Base-by-base conservation (phyloP, 768 basidiomycete species). In the Termitomyces titanicus region DNA sequence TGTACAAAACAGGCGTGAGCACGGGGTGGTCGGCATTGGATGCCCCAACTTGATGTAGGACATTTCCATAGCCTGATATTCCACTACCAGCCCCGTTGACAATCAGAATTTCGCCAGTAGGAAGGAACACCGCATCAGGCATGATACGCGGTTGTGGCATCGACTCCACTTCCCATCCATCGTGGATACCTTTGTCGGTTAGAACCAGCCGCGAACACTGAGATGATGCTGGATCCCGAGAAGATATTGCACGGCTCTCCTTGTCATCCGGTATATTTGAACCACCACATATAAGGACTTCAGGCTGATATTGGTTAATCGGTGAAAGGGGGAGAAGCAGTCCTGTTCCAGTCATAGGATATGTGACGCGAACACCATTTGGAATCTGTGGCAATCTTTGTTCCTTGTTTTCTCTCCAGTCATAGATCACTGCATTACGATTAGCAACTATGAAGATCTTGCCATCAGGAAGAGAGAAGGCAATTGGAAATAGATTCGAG, bases 401-500 rank as follows among this genome's bases (percentile, higher is more conserved):
- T 67, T 91, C 89, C 1, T 70, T 75, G 62, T 90, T 83, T 11
- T 68, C 67, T 60, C 76, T 65, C 89, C 88, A 90, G 68, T 92
- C 79, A 61, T 92, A 92, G 58, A 92, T 84, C 75, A 85, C 89
- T 6, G 88, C 86, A 55, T 90, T 85, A 34, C 74, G 81, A 65
- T 92, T 91, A 4, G 90, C 90, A 27, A 87, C 89, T 50, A 92
- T 77, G 66, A 91, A 92, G 3, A 92, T 60, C 24, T 67, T 81
- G 10, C 85, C 86, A 58, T 89, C 80, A 15, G 90, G 86, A 39
- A 92, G 79, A 39, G 76, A 63, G 62, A 92, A 88, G 12, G 84
- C 85, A 56, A 89, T 85, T 1, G 89, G 89, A 59, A 92, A 92
- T 24, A 92, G 75, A 66, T 92, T 92, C n/a, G 90, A 83, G 63